Percentiles rank a stretch among this genome's conserved stretches.
These are phyloP conservation scores for Cladorrhinum sp. DNA, from an alignment of 2,329 filamentous ascomycete genomes.

Conservation along the genomic window DNA sequence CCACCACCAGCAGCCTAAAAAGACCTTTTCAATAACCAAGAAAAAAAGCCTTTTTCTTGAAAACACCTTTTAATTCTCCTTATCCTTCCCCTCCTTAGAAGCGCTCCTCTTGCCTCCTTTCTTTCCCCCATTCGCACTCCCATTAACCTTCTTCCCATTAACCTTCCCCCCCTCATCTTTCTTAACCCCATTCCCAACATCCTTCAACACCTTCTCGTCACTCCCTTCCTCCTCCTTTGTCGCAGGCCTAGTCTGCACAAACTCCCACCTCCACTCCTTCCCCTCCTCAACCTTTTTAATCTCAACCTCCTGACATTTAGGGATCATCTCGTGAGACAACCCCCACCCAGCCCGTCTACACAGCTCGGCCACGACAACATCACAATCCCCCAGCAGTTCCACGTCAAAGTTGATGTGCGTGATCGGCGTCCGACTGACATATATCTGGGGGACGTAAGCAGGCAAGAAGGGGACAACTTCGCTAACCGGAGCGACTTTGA, in stretches of 20 bases:
- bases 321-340: conserved; percentile 78
- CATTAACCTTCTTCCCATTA: not conserved
- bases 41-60: not conserved
- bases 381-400: conserved; percentile 92
- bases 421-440: conserved; percentile 81
- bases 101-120: not conserved
- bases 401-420: conserved; percentile 93
- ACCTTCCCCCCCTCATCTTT: not conserved
- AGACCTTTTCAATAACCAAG: not conserved
- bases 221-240: not conserved
- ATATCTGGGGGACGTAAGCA: conserved; percentile 80
- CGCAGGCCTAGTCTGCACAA: conserved; percentile 31
- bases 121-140: conserved; percentile 5
- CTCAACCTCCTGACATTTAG: conserved; percentile 59
- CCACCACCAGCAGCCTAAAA: too few relatives aligned
- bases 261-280: conserved; percentile 43
- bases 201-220: not conserved
- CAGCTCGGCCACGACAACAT: conserved; percentile 83
- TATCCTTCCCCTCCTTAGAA: conserved; percentile 6
- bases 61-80: too few relatives aligned
- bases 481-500: conserved; percentile 93
- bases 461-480: conserved; percentile 83
- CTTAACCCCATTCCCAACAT: not conserved
- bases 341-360: conserved; percentile 79
- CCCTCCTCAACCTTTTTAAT: conserved; percentile 51